Base-by-base conservation (phyloP, 2,329 filamentous ascomycete species). In the Aspergillus fumigatus region DNA sequence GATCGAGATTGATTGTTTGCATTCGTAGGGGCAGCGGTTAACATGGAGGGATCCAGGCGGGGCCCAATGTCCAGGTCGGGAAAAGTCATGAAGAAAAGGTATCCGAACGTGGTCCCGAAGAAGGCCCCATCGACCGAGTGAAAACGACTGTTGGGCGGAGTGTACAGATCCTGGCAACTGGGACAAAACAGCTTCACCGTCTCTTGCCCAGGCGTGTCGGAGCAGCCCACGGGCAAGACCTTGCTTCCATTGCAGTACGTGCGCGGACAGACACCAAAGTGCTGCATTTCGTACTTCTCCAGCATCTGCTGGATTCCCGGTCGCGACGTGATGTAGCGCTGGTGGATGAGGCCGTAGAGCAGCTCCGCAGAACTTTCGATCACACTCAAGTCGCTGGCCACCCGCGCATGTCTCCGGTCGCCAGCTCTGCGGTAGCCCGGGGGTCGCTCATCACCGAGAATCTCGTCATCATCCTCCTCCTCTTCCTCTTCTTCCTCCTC, bases 101-200 rank as follows among this genome's bases (percentile, higher is more conserved):
- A 92, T 59, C 92, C 92, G 73, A 99, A 99, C 0, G 94, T 99
- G 53, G 94, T 93, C 50, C 94, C 94, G 70, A 99, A 99, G 79
- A 97, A 99, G 49, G 94, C 94, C 53, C 94, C 94, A 66, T 99
- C 94, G 35, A 99, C 94, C 2, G 91, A 93, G 75, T 97, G 94
- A 73, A 97, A 99, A 21, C 94, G 86, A 69, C 91, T 96, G 79
- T 97, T 99, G 43, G 94, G 94, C 3, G 94, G 94, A 0, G 94
- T 94, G 75, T 97, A 99, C 67, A 97, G 90, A 72, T 99, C 94
- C 63, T 97, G 84, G 75, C 94, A 99, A 60, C 90, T 92, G 2
- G 94, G 94, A 73, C 94, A 99, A 79, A 97, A 99, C 23, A 99
- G 85, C 79, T 99, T 99, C 70, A 99, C 94, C 0, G 94, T 99